Conservation (phyloP, 2,329 filamentous ascomycete genomes). For the Xylariaceae sp. region DNA sequence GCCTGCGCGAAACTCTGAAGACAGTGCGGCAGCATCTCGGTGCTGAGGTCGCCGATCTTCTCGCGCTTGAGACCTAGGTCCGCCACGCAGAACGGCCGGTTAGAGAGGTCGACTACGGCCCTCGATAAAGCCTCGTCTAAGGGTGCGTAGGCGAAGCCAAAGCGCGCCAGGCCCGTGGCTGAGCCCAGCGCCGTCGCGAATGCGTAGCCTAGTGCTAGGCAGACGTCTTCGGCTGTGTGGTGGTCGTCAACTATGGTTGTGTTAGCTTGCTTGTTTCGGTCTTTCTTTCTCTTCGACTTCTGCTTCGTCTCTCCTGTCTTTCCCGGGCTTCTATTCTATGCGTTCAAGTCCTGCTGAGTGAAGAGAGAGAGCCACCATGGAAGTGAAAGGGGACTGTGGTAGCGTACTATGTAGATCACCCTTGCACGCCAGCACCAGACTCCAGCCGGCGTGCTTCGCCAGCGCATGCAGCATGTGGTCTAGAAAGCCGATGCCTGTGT, state of each 20-base stretch:
- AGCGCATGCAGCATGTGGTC: conserved; percentile 99
- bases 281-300: not conserved
- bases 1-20: conserved; percentile 92
- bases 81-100: conserved; percentile 84
- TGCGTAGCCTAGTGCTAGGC: conserved; percentile 85
- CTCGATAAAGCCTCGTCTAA: conserved; percentile 94
- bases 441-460: conserved; percentile 96
- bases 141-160: conserved; percentile 89
- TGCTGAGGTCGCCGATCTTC: conserved; percentile 91
- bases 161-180: conserved; percentile 83
- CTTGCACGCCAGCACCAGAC: conserved; percentile 79
- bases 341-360: not conserved
- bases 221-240: conserved; percentile 96
- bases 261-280: conserved; percentile 6
- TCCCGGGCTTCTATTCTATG: not conserved
- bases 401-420: conserved; percentile 88
- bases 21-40: conserved; percentile 97
- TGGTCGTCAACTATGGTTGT: conserved; percentile 85
- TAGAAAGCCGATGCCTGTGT: conserved; percentile 95
- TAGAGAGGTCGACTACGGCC: conserved; percentile 93
- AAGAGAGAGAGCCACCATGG: not conserved
- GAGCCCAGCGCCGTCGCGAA: conserved; percentile 82
- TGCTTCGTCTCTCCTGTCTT: not conserved
- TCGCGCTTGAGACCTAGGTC: conserved; percentile 87
- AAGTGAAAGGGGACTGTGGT: not conserved